Evolutionary conservation across 2,329 filamentous ascomycete genomes (phyloP).

Genomic region (Colletotrichum theobromicola): DNA sequence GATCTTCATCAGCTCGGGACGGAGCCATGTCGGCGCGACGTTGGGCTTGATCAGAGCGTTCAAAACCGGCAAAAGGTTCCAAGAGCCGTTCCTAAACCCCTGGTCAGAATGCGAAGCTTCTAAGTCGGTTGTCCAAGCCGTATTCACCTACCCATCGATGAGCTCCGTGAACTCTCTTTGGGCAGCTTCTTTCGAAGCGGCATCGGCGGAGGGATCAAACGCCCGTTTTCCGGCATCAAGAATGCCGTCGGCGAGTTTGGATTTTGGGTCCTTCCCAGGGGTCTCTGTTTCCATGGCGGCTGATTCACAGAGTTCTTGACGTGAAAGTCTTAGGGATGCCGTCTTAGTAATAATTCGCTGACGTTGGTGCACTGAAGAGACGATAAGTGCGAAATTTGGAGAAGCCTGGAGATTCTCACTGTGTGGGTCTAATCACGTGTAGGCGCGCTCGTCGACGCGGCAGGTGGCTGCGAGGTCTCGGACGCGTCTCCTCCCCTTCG

Average conservation of each 20-base stretch:
- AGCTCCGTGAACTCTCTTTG: constrained; percentile 48
- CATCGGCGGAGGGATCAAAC: constrained; percentile 48
- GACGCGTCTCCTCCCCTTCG: neutral
- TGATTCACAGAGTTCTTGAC: too few species aligned
- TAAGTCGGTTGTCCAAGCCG: neutral
- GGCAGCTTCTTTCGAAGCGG: constrained; percentile 37
- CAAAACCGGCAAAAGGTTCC: constrained; percentile 64
- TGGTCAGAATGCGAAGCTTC: constrained; percentile 26
- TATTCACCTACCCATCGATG: constrained; percentile 48
- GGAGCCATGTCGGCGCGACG: constrained; percentile 64
- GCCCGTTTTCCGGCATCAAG: constrained; percentile 51
- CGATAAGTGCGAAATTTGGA: neutral
- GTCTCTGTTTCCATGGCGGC: constrained; percentile 12
- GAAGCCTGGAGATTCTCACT: neutral
- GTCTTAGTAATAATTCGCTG: neutral
- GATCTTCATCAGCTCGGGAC: constrained; percentile 57
- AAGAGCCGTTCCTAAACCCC: constrained; percentile 38
- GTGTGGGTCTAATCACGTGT: constrained; percentile 30
- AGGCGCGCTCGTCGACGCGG: constrained; percentile 4
- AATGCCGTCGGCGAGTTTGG: constrained; percentile 33
- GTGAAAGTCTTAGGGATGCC: neutral
- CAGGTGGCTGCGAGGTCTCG: neutral
- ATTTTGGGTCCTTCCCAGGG: constrained; percentile 1
- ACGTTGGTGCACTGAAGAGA: neutral
- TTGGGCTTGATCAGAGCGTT: constrained; percentile 69